Base-by-base conservation (phyloP, 2,329 filamentous ascomycete genomes). In the Trichophyton benhamiae region DNA sequence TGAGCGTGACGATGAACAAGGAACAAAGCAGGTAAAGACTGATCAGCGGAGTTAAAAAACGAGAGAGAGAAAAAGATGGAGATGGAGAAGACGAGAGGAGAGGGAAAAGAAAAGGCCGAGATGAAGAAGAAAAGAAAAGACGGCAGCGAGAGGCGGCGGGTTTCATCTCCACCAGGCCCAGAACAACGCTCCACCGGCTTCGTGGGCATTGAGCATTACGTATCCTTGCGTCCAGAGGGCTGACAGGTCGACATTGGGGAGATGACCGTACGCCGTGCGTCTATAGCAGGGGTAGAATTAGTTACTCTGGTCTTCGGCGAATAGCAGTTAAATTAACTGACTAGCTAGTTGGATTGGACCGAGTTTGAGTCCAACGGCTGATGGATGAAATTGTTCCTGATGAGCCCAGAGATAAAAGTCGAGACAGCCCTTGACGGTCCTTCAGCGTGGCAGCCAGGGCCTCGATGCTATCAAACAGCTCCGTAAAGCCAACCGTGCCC, bases 351-450 rank as follows among this genome's bases (percentile, higher is more conserved):
- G 22, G 22, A 25, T 25, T 25, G 22, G 22, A 25, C 22, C 22
- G 22, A 25, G 27, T 30, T 30, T 7, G 6, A 30, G 27, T 30
- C 27, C 27, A 30, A 30, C 27, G 27, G 27, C 27, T 6, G 27
- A 46, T 17, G 42, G 22, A 61, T 33, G 20, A 61, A 30, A 9
- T 46, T 9, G 25, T 60, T 57, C 52, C n/a, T 49, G 33, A 60
- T 58, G 36, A 62, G 30, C 61, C 61, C 61, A 62, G 22, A 52
- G 22, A 60, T 58, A 60, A 41, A 62, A 62, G 20, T 62, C 52
- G 44, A 30, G 55, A 38, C 61, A 62, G 8, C 58, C 58, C 42
- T 49, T 33, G n/a, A 48, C 49, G 22, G 58, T 62, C 49, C 49
- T 58, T 42, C 7, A 62, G 52, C 33, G 41, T 58, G 17, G 61